Evolutionary conservation across 805 yeast genomes (phyloP), one percentile per base, ranked within the genome.

Genomic region (Saccharomycopsis synnaedendra): DNA sequence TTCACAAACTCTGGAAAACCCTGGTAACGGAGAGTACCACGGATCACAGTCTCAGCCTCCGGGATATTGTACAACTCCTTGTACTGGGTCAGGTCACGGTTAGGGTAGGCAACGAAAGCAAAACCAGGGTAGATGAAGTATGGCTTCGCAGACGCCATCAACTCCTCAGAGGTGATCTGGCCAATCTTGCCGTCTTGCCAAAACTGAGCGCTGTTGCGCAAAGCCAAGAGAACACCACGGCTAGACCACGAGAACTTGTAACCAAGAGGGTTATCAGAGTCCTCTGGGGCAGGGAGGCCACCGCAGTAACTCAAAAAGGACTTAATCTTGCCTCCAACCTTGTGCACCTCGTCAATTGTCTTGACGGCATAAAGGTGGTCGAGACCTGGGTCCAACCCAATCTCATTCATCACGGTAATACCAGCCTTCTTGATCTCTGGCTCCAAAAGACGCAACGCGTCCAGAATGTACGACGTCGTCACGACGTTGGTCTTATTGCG

Each of bases 211-310:
- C 83, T 71, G 74, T 93, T 94, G 76, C 96, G 83, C 64, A 93
- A 76, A 19, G 98, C 98, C 60, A 93, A 76, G 62, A 93, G 71
- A 39, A 93, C 97, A 69, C 98, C 98, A 69, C 98, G 82, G 36
- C 97, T 89, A 33, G 97, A 87, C 98, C 98, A 93, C 40, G 97
- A 89, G 71, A 93, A 93, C 74, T 93, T 93, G 80, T 93, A 93
- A 58, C 98, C 98, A 64, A 93, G 75, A 50, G 98, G 98, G 71
- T 93, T 93, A 71, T 88, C 95, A 32, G 97, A 90, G 67, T 82
- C 78, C 71, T 90, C 98, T 55, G 98, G 97, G 33, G 98, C 93
- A 56, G 97, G 97, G 61, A 93, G 76, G 60, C 98, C 98, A 70
- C 98, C 98, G 71, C 98, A 93, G 82, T 86, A 93, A 5, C 96